Conservation (phyloP, 345 rosid genomes). For the Adansonia digitata region DNA sequence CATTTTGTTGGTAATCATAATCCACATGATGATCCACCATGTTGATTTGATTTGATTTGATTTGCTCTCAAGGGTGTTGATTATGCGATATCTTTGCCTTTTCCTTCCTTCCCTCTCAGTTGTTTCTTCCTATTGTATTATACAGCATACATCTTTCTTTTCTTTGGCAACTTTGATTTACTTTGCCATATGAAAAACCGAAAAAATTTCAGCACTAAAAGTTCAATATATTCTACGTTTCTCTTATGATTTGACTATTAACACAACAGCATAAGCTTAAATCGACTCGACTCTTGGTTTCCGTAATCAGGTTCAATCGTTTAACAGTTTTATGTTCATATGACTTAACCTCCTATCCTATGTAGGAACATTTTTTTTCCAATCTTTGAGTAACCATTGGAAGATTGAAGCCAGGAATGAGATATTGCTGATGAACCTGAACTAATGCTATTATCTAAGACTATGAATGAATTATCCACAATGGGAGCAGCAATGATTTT, state of each 20-base stretch:
- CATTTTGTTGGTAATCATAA: constrained; percentile 19
- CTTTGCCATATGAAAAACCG: neutral
- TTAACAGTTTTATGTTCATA: too few species aligned
- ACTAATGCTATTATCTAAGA: neutral
- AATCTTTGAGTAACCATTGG: too few species aligned
- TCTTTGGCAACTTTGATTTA: neutral
- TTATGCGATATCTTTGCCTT: too few species aligned
- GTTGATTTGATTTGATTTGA: constrained; percentile 18
- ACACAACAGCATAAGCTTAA: too few species aligned
- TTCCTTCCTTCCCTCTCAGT: neutral
- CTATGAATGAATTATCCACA: neutral
- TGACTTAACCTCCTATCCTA: too few species aligned
- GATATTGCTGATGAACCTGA: too few species aligned
- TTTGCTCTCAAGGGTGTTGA: too few species aligned
- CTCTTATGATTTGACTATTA: neutral
- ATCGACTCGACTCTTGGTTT: too few species aligned
- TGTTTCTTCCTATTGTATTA: constrained; percentile 10
- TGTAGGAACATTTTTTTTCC: too few species aligned
- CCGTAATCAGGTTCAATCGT: too few species aligned
- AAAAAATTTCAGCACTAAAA: neutral
- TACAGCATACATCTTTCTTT: neutral
- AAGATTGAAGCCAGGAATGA: neutral
- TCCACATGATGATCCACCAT: constrained; percentile 11
- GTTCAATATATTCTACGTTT: neutral
- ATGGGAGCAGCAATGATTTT: neutral